Conservation (phyloP, 257 asterid genomes). For the Fraxinus americana region DNA sequence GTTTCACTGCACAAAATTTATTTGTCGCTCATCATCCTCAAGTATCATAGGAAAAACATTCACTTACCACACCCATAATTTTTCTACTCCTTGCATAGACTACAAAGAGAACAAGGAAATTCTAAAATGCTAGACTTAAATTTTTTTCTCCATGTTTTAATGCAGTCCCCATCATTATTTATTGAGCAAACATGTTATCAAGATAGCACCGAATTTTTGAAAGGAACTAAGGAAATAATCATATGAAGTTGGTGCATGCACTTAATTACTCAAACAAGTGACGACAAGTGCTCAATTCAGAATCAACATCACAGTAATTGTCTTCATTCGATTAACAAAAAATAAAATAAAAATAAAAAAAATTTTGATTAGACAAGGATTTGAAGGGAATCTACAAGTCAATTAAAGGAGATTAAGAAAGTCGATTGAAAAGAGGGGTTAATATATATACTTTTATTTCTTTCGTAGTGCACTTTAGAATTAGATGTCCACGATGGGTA, state of each 20-base stretch:
- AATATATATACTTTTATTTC: slow-evolving; percentile 20
- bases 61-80: too few relatives aligned
- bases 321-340: slow-evolving; percentile 19
- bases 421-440: slow-evolving; percentile 1
- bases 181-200: slow-evolving; percentile 6
- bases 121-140: too few relatives aligned
- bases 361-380: slow-evolving; percentile 1
- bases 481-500: slow-evolving; percentile 36
- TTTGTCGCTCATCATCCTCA: too few relatives aligned
- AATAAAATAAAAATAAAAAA: background rate
- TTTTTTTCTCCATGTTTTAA: too few relatives aligned
- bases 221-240: background rate
- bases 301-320: slow-evolving; percentile 22
- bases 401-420: background rate
- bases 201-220: background rate
- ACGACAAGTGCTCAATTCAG: slow-evolving; percentile 23
- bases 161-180: too few relatives aligned
- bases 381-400: slow-evolving; percentile 24
- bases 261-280: slow-evolving; percentile 8
- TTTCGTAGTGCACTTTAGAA: slow-evolving; percentile 17
- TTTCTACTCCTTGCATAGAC: too few relatives aligned
- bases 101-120: too few relatives aligned
- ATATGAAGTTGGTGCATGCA: slow-evolving; percentile 15
- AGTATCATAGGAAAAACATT: too few relatives aligned
- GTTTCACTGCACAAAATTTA: too few relatives aligned